phyloP scores from a whole-genome alignment of 1,284 basidiomycete genomes.

The Austroboletus novae-zelandiae region DNA sequence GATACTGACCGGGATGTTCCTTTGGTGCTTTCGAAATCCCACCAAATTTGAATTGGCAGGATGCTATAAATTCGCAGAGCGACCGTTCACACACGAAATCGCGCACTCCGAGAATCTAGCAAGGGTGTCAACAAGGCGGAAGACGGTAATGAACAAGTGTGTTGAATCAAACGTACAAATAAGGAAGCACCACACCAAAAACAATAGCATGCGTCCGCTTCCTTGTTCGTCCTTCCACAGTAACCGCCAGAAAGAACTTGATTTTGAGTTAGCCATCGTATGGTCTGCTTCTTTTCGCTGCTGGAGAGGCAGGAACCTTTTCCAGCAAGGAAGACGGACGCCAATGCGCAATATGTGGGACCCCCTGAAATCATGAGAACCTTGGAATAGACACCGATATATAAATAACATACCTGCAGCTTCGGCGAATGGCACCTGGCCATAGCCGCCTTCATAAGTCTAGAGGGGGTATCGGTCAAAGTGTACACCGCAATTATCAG shows the following conservation, averaged over 20 bases:
- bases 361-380: conserved; percentile 58
- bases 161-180: conserved; percentile 44
- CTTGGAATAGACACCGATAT: not conserved
- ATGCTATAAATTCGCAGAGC: conserved; percentile 63
- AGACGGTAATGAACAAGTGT: not conserved
- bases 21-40: conserved; percentile 82
- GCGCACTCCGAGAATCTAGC: conserved; percentile 62
- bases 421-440: conserved; percentile 78
- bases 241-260: conserved; percentile 75
- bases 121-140: not conserved
- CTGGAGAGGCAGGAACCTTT: conserved; percentile 36
- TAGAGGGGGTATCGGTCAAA: conserved; percentile 32
- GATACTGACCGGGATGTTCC: conserved; percentile 65
- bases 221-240: conserved; percentile 82
- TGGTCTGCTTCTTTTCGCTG: conserved; percentile 49
- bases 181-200: conserved; percentile 90
- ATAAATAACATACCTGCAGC: conserved; percentile 63
- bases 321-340: conserved; percentile 63
- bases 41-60: conserved; percentile 82
- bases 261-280: conserved; percentile 78
- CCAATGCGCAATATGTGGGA: conserved; percentile 89
- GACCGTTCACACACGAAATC: conserved; percentile 53
- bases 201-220: conserved; percentile 89
- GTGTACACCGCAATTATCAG: not conserved
- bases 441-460: conserved; percentile 94